phyloP scores from a whole-genome alignment of 495 filamentous ascomycete species.

The Tuber aestivum region DNA sequence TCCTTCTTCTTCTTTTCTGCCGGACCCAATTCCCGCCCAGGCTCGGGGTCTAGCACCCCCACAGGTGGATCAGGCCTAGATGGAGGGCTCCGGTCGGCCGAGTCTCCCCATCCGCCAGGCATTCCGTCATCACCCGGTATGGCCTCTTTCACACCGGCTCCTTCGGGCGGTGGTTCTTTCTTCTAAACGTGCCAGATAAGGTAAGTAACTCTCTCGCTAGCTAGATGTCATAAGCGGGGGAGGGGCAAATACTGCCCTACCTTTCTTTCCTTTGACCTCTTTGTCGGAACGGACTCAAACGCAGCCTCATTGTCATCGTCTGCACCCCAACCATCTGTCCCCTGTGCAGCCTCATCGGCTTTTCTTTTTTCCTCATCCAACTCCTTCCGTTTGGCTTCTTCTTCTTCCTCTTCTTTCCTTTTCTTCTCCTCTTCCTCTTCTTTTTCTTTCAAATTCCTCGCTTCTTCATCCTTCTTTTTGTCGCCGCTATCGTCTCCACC shows the following conservation, averaged over 20 bases:
- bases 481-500: constrained; percentile 21
- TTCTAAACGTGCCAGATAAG: background rate
- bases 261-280: background rate
- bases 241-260: background rate
- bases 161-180: background rate
- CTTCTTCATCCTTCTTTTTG: constrained; percentile 20
- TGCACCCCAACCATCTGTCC: constrained; percentile 4
- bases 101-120: background rate
- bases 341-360: constrained; percentile 17
- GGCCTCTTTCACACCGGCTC: background rate
- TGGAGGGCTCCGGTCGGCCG: background rate
- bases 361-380: constrained; percentile 18
- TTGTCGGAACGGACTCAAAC: background rate
- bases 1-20: constrained; percentile 8
- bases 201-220: background rate
- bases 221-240: background rate
- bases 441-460: constrained; percentile 4
- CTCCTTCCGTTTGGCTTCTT: constrained; percentile 13
- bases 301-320: constrained; percentile 1
- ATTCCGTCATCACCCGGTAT: background rate
- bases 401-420: background rate
- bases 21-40: constrained; percentile 7
- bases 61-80: background rate
- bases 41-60: constrained; percentile 6
- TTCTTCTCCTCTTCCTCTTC: constrained; percentile 16